Evolutionary conservation across 129 eudicot genomes (phyloP), one percentile per base, ranked within the genome.

Genomic region (Scalesia atractyloides): DNA sequence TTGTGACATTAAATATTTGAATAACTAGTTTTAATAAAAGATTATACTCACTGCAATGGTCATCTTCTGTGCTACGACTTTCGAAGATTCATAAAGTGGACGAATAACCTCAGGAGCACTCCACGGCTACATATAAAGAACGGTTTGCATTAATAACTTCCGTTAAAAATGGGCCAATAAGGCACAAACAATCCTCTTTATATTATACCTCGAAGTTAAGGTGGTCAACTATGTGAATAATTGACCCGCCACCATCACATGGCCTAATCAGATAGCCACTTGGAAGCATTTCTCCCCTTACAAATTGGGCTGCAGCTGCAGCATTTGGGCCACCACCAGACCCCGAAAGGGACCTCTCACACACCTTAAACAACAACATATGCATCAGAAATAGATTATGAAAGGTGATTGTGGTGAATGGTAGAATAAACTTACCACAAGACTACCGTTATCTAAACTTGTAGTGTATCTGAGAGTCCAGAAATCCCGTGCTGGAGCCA

Each of bases 171-270:
- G 7, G 26, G 43, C 41, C 11, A 16, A 58, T n/a, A 17, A n/a
- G 22, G 49, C 69, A 71, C 62, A 73, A 68, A 63, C 34, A 36
- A 17, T 8, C 68, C 7, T 13, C 11, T 60, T 36, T 54, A 64
- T 53, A 86, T 36, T 54, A 64, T 53, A 88, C 96, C 97, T 87
- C 88, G 9, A 92, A 91, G 82, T 89, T 89, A 50, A 92, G 84
- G 82, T 92, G 98, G 71, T 92, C 98, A 68, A 94, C 98, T 60
- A 94, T 90, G 79, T 94, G 98, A 65, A 94, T 83, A 5, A 94
- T 94, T 4, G 98, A 94, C n/a, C 98, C 98, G 16, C 98, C 98
- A 60, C 98, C 98, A 57, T 94, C 98, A 83, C 98, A 94, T 19
- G 98, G 96, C 50, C 98, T 83, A 73, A 94, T 83, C 78, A 94